phyloP scores from a whole-genome alignment of 129 eudicot species.

The Chrysanthemum seticuspe region DNA sequence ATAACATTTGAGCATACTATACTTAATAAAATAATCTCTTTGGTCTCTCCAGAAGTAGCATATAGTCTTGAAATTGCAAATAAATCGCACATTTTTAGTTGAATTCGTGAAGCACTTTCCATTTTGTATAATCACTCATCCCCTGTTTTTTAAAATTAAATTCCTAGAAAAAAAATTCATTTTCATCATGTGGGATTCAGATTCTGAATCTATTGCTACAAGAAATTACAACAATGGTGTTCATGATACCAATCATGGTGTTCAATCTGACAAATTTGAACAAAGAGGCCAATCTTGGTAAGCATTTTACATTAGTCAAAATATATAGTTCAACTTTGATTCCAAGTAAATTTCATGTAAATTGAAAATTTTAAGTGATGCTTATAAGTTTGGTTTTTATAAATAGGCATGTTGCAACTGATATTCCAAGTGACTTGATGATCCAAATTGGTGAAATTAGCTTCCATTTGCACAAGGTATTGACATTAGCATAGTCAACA shows the following conservation, averaged over 20 bases:
- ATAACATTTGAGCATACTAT: not conserved
- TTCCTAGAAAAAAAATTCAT: not conserved
- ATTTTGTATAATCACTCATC: slow-evolving; percentile 3
- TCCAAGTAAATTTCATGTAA: not conserved
- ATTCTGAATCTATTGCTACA: slow-evolving; percentile 52
- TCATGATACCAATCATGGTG: slow-evolving; percentile 43
- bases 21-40: not conserved
- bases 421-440: slow-evolving; percentile 86
- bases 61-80: slow-evolving; percentile 23
- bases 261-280: slow-evolving; percentile 73
- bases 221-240: slow-evolving; percentile 63
- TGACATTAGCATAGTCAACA: slow-evolving; percentile 4
- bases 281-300: slow-evolving; percentile 93
- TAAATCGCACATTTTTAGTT: slow-evolving; percentile 19
- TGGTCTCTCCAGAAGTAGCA: slow-evolving; percentile 22
- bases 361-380: not conserved
- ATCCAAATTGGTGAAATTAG: slow-evolving; percentile 75
- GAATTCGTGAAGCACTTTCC: slow-evolving; percentile 1
- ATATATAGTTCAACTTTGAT: not conserved
- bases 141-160: slow-evolving; percentile 9
- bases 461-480: slow-evolving; percentile 95
- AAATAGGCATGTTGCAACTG: slow-evolving; percentile 70
- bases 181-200: slow-evolving; percentile 81
- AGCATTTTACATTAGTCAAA: slow-evolving; percentile 17
- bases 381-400: not conserved